Percentiles rank a stretch among this genome's conserved stretches.
phyloP scores from a whole-genome alignment of 2,329 filamentous ascomycete species.

The Aspergillus fischeri region DNA sequence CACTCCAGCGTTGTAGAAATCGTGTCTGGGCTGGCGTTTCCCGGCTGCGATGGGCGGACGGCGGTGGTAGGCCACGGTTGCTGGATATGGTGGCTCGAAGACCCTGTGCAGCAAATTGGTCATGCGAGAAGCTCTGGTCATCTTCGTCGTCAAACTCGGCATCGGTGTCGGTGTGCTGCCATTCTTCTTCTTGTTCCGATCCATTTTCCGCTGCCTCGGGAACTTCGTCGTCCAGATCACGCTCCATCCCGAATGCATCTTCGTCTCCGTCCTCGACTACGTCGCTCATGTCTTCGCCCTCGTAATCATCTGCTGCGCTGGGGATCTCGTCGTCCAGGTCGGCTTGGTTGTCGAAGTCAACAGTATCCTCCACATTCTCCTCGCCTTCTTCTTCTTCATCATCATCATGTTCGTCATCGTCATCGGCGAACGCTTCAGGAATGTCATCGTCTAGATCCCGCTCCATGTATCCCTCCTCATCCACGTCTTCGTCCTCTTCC shows the following conservation, averaged over 20 bases:
- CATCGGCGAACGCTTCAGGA: slow-evolving; percentile 55
- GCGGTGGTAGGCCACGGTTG: slow-evolving; percentile 28
- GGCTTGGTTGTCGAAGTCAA: slow-evolving; percentile 42
- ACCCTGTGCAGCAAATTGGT: slow-evolving; percentile 22
- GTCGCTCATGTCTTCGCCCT: slow-evolving; percentile 48
- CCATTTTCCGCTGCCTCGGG: slow-evolving; percentile 52
- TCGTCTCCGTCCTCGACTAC: slow-evolving; percentile 25
- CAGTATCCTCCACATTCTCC: slow-evolving; percentile 38
- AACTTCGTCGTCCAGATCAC: slow-evolving; percentile 68
- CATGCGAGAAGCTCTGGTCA: slow-evolving; percentile 26
- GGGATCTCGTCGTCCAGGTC: slow-evolving; percentile 60
- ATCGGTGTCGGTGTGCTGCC: slow-evolving; percentile 76
- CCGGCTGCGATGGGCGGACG: slow-evolving; percentile 20
- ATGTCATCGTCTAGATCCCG: slow-evolving; percentile 70
- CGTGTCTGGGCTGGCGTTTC: slow-evolving; percentile 39
- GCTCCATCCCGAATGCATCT: slow-evolving; percentile 55
- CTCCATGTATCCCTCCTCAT: slow-evolving; percentile 48
- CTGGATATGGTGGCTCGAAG: slow-evolving; percentile 33
- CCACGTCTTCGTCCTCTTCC: slow-evolving; percentile 52
- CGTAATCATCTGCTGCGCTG: slow-evolving; percentile 44
- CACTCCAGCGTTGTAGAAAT: slow-evolving; percentile 38
- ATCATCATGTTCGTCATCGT: slow-evolving; percentile 40
- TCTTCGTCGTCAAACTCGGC: slow-evolving; percentile 52
- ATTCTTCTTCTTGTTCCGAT: slow-evolving; percentile 52
- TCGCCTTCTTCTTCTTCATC: slow-evolving; percentile 37